Conservation (phyloP, 2,329 filamentous ascomycete genomes). For the Sclerotinia borealis region DNA sequence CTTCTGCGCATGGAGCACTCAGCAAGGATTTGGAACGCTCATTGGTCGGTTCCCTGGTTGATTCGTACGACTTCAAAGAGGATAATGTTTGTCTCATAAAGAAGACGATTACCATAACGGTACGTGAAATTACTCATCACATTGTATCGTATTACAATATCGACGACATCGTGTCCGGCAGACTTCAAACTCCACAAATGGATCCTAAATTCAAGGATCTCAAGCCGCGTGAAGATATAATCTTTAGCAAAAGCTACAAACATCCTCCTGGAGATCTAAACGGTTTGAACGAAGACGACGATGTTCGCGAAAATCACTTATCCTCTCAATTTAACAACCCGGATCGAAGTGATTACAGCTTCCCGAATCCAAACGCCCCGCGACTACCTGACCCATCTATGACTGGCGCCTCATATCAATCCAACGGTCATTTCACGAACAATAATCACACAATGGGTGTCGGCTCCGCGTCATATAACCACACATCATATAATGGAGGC, state of each 20-base stretch:
- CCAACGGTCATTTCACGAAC: constrained; percentile 17
- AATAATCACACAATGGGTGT: constrained; percentile 20
- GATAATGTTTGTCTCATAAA: constrained; percentile 68
- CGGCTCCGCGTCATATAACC: constrained; percentile 17
- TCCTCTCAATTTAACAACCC: background rate
- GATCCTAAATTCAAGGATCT: constrained; percentile 46
- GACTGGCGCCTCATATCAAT: constrained; percentile 18
- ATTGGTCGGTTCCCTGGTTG: constrained; percentile 76
- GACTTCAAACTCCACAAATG: constrained; percentile 52
- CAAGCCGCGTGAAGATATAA: constrained; percentile 50
- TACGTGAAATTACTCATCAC: constrained; percentile 71
- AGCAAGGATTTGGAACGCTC: constrained; percentile 30
- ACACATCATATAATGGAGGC: constrained; percentile 10
- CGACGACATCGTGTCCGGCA: constrained; percentile 61
- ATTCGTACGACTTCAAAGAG: constrained; percentile 82
- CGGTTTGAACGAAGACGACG: constrained; percentile 27
- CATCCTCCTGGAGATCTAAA: constrained; percentile 58
- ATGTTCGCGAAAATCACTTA: constrained; percentile 8
- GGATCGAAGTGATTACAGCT: constrained; percentile 13
- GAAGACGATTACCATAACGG: constrained; percentile 82
- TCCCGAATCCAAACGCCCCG: constrained; percentile 24
- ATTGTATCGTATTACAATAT: constrained; percentile 85
- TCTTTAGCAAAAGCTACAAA: constrained; percentile 60
- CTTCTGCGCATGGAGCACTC: constrained; percentile 11
- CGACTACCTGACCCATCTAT: constrained; percentile 27